A percentile compares a stretch with the other conserved stretches of the same genome.
These are phyloP conservation scores for Wickerhamomyces ciferrii DNA, from an alignment of 805 yeast genomes.

Conservation along the genomic window DNA sequence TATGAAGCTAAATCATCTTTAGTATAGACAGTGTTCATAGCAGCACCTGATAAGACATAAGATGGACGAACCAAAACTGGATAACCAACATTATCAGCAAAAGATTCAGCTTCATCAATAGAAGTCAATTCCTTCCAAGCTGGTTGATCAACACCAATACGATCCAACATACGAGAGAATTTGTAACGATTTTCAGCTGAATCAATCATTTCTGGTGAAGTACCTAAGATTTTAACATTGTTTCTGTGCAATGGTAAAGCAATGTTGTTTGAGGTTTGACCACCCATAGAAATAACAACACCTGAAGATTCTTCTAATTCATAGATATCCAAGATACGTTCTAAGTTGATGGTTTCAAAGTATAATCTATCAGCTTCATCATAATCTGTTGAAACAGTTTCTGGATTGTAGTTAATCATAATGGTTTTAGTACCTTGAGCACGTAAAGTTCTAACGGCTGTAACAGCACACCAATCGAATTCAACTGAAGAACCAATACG, in stretches of 20 bases:
- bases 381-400: conserved; percentile 97
- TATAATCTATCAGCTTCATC: conserved; percentile 97
- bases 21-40: conserved; percentile 95
- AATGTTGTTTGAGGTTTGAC: conserved; percentile 96
- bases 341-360: conserved; percentile 92
- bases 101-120: conserved; percentile 83
- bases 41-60: conserved; percentile 96
- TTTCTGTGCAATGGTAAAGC: conserved; percentile 90
- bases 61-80: conserved; percentile 98
- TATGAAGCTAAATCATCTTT: conserved; percentile 83
- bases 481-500: conserved; percentile 98
- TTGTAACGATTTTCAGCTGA: conserved; percentile 97
- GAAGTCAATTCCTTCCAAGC: conserved; percentile 98
- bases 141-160: conserved; percentile 96
- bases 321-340: conserved; percentile 91
- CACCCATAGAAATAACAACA: conserved; percentile 97
- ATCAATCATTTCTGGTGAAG: conserved; percentile 97
- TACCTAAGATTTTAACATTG: conserved; percentile 92
- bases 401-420: conserved; percentile 98
- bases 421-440: conserved; percentile 83
- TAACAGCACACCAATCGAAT: conserved; percentile 99
- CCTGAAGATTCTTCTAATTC: conserved; percentile 88
- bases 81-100: conserved; percentile 85
- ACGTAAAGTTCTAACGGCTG: conserved; percentile 91
- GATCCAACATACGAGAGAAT: conserved; percentile 95